These are phyloP conservation scores for Lagenaria siceraria DNA, from an alignment of 306 rosid species.

Conservation along the genomic window DNA sequence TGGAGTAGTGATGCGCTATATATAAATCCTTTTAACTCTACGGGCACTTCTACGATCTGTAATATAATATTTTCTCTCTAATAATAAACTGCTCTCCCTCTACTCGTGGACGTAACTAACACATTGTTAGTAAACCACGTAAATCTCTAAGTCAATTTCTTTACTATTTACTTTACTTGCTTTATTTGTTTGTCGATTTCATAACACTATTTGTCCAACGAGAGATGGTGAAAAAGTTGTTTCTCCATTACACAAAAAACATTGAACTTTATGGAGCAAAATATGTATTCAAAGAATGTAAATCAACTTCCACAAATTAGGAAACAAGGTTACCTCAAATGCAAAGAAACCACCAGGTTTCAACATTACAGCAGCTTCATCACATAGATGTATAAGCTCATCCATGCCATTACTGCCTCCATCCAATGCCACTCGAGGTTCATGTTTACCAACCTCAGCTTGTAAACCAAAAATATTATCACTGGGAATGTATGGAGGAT, in stretches of 20 bases:
- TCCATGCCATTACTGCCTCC: conserved; percentile 64
- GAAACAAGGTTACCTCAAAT: conserved; percentile 47
- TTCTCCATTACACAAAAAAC: not conserved
- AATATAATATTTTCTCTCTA: no score
- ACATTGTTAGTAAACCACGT: no score
- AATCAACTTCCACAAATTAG: not conserved
- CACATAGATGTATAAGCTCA: conserved; percentile 66
- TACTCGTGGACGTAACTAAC: no score
- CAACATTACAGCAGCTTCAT: conserved; percentile 57
- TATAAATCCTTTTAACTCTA: no score
- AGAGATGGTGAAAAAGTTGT: not conserved
- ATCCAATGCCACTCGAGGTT: conserved; percentile 67
- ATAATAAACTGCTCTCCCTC: no score
- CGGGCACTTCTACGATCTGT: no score
- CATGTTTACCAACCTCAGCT: conserved; percentile 82
- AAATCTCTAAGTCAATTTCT: no score
- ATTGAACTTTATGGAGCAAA: not conserved
- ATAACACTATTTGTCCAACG: not conserved
- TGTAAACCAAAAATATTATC: conserved; percentile 54
- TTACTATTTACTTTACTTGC: no score
- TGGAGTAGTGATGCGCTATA: no score
- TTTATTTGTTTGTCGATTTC: no score
- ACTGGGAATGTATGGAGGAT: conserved; percentile 88
- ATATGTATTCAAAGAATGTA: not conserved
- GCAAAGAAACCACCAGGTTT: conserved; percentile 80